These are phyloP conservation scores for Sugiyamaella lignohabitans DNA, from an alignment of 805 yeast genomes.

Conservation along the genomic window DNA sequence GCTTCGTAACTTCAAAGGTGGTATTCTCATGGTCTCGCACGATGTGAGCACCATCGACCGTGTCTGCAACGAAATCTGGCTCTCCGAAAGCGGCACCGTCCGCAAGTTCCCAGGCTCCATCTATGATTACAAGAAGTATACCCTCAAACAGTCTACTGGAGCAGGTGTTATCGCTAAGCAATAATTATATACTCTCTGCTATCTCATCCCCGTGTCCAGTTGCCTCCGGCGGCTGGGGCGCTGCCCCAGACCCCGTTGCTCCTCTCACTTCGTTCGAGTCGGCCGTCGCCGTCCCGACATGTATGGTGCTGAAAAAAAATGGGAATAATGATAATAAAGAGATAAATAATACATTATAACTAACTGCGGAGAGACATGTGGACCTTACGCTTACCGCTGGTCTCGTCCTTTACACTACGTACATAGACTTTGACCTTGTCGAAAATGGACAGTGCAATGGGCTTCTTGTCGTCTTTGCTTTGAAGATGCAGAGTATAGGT, in stretches of 20 bases:
- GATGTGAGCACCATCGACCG: conserved; percentile 85
- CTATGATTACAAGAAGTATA: conserved; percentile 83
- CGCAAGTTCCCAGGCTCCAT: conserved; percentile 74
- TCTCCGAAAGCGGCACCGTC: conserved; percentile 80
- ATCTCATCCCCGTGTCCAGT: neutral
- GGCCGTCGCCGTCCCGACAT: neutral
- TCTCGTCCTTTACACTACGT: conserved; percentile 72
- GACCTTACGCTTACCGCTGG: conserved; percentile 89
- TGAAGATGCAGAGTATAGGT: conserved; percentile 58
- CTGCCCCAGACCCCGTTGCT: neutral
- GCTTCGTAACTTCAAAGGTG: conserved; percentile 98
- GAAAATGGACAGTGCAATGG: conserved; percentile 55
- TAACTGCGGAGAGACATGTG: conserved; percentile 41
- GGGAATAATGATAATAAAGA: too few species aligned
- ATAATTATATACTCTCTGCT: conserved; percentile 27
- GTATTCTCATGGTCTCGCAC: conserved; percentile 99
- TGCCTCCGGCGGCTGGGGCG: neutral
- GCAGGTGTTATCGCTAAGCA: conserved; percentile 91
- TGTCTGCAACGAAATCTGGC: conserved; percentile 94
- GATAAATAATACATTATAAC: neutral
- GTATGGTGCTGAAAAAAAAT: too few species aligned
- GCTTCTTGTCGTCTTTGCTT: conserved; percentile 39
- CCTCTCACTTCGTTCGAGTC: neutral
- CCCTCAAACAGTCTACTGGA: conserved; percentile 66
- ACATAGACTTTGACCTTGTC: conserved; percentile 82